Evolutionary conservation across 768 basidiomycete species (phyloP), one percentile per base, ranked within the genome.

Genomic region (Kwoniella sp.): DNA sequence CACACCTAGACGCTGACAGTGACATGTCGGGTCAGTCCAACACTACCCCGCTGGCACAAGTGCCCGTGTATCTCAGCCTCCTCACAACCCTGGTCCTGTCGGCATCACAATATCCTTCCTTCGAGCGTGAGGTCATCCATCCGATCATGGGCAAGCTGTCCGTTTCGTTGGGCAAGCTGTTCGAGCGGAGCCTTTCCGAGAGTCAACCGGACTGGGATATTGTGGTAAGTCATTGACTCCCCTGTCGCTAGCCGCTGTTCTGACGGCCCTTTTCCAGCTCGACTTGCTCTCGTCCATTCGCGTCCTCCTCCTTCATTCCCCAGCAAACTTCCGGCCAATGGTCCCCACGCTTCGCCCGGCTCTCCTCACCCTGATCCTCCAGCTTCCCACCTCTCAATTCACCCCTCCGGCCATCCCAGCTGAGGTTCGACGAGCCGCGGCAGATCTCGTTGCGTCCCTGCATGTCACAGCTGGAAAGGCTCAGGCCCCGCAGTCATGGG

Each of bases 261-360:
- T 3, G 5, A 25, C 36, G 32, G 39, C 10, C 27, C 22, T 32
- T n/a, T n/a, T 28, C 8, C 41, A 67, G 58, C 37, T 47, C 5
- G 36, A 50, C 26, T 43, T 57, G 23, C 60, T 73, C 19, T 49
- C 48, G 1, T 38, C 59, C 19, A 54, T 68, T 20, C 45, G 57
- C 1, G 19, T 17, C 8, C 51, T 75, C 32, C 46, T 75, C 19
- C 37, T 40, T 2, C 69, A 71, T 28, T 63, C 69, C 3, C 70
- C 74, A 25, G 58, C 73, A 2, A 59, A 68, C 0, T 69, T 68
- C 48, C 53, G 73, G 60, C 71, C 74, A 0, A 45, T 66, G 3
- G 29, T 66, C 9, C 64, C 69, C 2, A 51, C 50, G 11, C 63
- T 75, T 17, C 57, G 60, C 10, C 55, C 65, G 4, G 39, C 50